Base-by-base conservation (phyloP, 495 filamentous ascomycete genomes). In the Rusavskia elegans region DNA sequence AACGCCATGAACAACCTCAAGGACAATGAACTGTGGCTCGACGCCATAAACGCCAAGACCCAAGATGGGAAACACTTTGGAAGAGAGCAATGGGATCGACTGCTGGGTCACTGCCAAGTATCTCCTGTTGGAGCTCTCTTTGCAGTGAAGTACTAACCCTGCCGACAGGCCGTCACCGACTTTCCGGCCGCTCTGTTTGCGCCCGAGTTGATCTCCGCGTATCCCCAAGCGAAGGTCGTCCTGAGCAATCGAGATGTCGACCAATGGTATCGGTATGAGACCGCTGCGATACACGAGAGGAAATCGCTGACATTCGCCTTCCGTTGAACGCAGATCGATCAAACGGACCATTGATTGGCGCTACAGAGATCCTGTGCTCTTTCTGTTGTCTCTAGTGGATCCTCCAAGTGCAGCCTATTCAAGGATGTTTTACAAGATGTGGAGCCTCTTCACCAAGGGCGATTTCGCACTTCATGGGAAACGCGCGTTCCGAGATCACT, bases 191-290 rank as follows among this genome's bases (percentile, higher is more conserved):
- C 68, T 20, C 60, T 65, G 14, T 76, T 77, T 54, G 69, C 68
- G 39, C 62, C 68, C 50, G 74, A 77, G 55, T 63, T 77, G 17
- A 73, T 76, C 23, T 70, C 66, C 25, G 69, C 69, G 6, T 77
- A 77, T 52, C 72, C 73, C 21, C 71, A 77, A 25, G 74, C 73
- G 46, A 77, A 77, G 54, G 68, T 77, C 16, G 59, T 77, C 20
- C 56, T 77, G 14, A 70, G 67, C 2, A 64, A 61, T 1, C 64
- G 74, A n/a, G 70, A 74, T 39, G 23, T 56, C 20, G 56, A 58
- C 11, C 23, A 21, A 17, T 58, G 56, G 56, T 42, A 57, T 42
- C 27, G 19, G 27, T 57, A 41, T 11, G 25, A 1, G 3, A 27
- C 25, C 25, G 25, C 25, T 27, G 5, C 25, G 4, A 1, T 27